Base-by-base conservation (phyloP, 106 monocot genomes). In the Dendrobium chrysotoxum region DNA sequence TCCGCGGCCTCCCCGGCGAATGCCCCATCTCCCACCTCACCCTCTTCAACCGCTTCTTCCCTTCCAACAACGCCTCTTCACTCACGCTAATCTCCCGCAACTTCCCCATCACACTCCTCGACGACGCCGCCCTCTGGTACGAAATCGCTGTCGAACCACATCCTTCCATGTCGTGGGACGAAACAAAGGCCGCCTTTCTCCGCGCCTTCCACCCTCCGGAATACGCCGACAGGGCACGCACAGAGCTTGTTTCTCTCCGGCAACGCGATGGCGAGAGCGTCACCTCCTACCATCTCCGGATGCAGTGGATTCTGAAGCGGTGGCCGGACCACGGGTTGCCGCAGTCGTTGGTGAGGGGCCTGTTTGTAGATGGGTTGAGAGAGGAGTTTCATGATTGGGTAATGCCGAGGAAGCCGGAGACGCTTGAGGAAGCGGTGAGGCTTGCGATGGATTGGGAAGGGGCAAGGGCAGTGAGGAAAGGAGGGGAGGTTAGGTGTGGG, bases 261-360 rank as follows among this genome's bases (percentile, higher is more conserved):
- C 83, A 87, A 31, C 28, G 57, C 44, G 83, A 79, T 5, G 78
- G 25, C 7, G 87, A 87, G 74, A 73, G 73, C 31, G 81, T 84
- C 30, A 78, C 53, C 23, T 42, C 73, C 23, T 87, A 81, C 55
- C 41, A 78, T 31, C 72, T 87, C 26, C 72, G 83, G 13, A 72
- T 83, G 78, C 80, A 78, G 70, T 83, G 87, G 82, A 83, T 93
- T 4, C 75, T 97, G 68, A 89, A 80, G 81, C 80, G 85, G 73
- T 98, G 92, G 92, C 92, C 95, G 41, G 92, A 85, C 17, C 88
- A 92, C 80, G 91, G 91, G 11, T 72, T 95, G 28, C 83, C 92
- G 23, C 94, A 89, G 12, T 79, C 77, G 70, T 40, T 92, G 44
- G 71, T 95, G 30, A 90, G 72, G 54, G 90, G 85, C 9, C 65